Percentiles rank a stretch among this genome's conserved stretches.
Conservation (phyloP, 768 basidiomycete species). For the Pisolithus marmoratus region DNA sequence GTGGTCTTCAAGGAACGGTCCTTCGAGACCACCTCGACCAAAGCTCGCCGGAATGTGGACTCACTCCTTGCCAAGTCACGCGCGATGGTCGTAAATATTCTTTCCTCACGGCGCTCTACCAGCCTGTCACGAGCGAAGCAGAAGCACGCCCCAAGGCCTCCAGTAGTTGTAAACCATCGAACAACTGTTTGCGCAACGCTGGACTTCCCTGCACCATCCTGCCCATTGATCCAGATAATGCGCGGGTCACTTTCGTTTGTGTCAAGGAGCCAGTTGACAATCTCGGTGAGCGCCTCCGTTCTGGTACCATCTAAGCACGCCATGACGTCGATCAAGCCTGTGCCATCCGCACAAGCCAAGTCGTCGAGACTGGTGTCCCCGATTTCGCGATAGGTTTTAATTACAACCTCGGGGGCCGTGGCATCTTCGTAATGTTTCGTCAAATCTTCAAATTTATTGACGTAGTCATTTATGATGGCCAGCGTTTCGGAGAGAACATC, state of each 20-base stretch:
- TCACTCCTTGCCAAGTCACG: background rate
- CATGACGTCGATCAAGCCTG: background rate
- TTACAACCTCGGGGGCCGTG: too few species aligned
- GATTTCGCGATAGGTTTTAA: too few species aligned
- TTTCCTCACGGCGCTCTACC: constrained; percentile 1
- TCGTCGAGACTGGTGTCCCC: background rate
- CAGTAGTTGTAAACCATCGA: constrained; percentile 1
- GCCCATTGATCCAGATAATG: background rate
- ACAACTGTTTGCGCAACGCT: constrained; percentile 7
- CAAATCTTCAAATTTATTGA: too few species aligned
- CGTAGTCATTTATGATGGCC: too few species aligned
- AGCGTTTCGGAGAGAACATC: too few species aligned
- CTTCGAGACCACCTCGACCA: background rate
- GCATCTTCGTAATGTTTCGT: too few species aligned
- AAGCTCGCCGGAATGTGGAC: background rate
- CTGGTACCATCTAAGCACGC: background rate
- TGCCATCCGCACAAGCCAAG: background rate
- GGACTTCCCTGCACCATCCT: background rate
- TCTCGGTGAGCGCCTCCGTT: background rate
- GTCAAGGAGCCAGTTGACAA: background rate
- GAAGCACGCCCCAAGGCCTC: background rate
- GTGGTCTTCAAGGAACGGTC: background rate
- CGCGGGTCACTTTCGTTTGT: background rate
- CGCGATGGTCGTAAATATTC: constrained; percentile 2
- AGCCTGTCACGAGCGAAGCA: background rate